Conservation (phyloP, 1,284 basidiomycete genomes). For the Sanghuangporus baumii region DNA sequence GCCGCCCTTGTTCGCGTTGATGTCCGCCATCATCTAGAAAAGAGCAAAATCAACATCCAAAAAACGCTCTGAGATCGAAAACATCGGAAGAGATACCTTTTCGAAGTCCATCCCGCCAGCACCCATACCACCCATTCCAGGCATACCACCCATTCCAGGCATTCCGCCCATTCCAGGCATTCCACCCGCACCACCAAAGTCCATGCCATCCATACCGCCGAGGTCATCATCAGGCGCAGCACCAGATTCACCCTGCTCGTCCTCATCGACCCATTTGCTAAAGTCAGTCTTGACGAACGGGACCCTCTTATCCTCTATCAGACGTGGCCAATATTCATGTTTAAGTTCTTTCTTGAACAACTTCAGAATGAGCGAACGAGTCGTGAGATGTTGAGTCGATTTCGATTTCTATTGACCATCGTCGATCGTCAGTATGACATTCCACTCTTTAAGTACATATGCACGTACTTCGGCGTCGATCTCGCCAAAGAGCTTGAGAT, state of each 20-base stretch:
- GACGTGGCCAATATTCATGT: constrained; percentile 82
- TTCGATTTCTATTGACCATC: constrained; percentile 42
- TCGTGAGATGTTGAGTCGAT: constrained; percentile 56
- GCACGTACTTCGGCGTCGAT: constrained; percentile 66
- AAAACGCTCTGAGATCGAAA: not conserved
- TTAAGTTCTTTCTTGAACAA: constrained; percentile 78
- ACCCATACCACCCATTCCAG: constrained; percentile 29
- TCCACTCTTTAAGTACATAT: not conserved
- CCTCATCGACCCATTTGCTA: constrained; percentile 91
- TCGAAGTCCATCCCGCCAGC: constrained; percentile 47
- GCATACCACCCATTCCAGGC: constrained; percentile 35
- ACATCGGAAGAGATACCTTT: constrained; percentile 36
- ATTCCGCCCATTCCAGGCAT: constrained; percentile 34
- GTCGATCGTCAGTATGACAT: constrained; percentile 1
- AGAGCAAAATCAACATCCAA: not conserved
- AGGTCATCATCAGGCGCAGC: constrained; percentile 36
- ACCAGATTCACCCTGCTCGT: constrained; percentile 75
- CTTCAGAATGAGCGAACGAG: constrained; percentile 59
- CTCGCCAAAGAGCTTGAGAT: constrained; percentile 67
- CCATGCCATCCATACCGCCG: constrained; percentile 18
- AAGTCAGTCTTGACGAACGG: constrained; percentile 89
- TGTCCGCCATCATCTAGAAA: constrained; percentile 59
- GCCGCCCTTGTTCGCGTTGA: constrained; percentile 40
- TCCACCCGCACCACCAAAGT: constrained; percentile 43
- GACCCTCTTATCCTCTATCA: constrained; percentile 84